Base-by-base conservation (phyloP, 2,329 filamentous ascomycete species). In the Talaromyces sp. region DNA sequence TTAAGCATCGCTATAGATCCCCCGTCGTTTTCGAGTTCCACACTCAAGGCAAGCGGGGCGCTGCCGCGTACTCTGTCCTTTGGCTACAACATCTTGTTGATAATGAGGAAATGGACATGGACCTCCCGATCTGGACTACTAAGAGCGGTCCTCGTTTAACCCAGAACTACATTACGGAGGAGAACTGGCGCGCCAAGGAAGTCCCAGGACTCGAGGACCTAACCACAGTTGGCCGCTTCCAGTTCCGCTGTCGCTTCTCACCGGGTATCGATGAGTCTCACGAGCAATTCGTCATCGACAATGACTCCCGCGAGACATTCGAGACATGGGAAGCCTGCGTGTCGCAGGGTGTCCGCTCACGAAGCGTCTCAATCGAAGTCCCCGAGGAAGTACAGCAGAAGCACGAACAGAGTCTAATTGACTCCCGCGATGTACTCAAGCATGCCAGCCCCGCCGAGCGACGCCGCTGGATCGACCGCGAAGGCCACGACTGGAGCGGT, bases 321-420 rank as follows among this genome's bases (percentile, higher is more conserved):
- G 93, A 97, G 75, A 89, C 88, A 0, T 97, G 92, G 91, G 91
- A 97, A 71, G 90, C 91, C 0, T 97, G 93, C 70, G 84, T 88
- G 36, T 86, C 91, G 0, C 92, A 97, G 71, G 93, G 93, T 11
- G 90, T 96, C 0, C 85, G 94, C 2, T 75, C 80, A 13, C 82
- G 86, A 50, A 82, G 85, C 24, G 90, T 97, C 1, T 77, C 82
- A 9, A 82, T 86, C 20, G 88, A 95, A 65, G 78, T 96, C 0
- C 90, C 91, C 0, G 83, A 86, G 1, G 75, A 83, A 10, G 81
- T 93, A 0, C 84, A 89, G 70, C 81, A 87, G 63, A 78, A 96
- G 10, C 93, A 97, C 69, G 89, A 96, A 27, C 80, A 89, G 56
- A 93, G 89, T 0, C 75, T 97, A 32, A 87, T 86, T 0, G 82